Base-by-base conservation (phyloP, 805 yeast species). In the Hanseniaspora vineae region DNA sequence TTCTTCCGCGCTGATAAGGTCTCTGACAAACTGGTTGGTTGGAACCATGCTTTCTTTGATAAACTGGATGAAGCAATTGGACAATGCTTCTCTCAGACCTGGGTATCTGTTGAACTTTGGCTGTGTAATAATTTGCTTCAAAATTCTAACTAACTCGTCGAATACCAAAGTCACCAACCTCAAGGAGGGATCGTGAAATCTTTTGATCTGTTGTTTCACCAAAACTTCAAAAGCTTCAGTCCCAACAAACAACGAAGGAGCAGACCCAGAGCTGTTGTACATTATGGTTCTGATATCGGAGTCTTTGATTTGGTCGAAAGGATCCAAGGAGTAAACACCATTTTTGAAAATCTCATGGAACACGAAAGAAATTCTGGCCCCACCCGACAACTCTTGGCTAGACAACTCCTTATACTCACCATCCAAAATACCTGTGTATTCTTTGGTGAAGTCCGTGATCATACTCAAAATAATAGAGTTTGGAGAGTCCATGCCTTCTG, bases 171-270 rank as follows among this genome's bases (percentile, higher is more conserved):
- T 79, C 52, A 89, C 88, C 71, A 97, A 86, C 58, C 95, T 80
- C 50, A 85, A 57, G 2, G 92, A 71, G 12, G 98, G 98, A 58
- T 90, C 97, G 67, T 89, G 96, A 69, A 92, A 87, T 66, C 97
- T 79, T 58, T 75, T 80, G 55, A 90, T 89, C 67, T 87, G 96
- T 63, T 87, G 95, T 66, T 86, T 88, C 44, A 90, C 97, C 52
- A 89, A 76, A 17, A 89, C 95, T 65, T 92, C 98, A 65, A 90
- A 90, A 0, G 97, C 97, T 58, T 87, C 92, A 10, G 97, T 90
- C 20, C 97, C 97, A 51, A 90, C 97, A 69, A 90, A 90, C 58
- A 90, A 71, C 5, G 96, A 85, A 13, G 98, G 97, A 1, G 97
- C 80, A 33, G 96, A 83, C 59, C 98, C 98, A 9, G 96, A 84